These are phyloP conservation scores for Podospora pseudopauciseta DNA, from an alignment of 495 filamentous ascomycete genomes.

Conservation along the genomic window DNA sequence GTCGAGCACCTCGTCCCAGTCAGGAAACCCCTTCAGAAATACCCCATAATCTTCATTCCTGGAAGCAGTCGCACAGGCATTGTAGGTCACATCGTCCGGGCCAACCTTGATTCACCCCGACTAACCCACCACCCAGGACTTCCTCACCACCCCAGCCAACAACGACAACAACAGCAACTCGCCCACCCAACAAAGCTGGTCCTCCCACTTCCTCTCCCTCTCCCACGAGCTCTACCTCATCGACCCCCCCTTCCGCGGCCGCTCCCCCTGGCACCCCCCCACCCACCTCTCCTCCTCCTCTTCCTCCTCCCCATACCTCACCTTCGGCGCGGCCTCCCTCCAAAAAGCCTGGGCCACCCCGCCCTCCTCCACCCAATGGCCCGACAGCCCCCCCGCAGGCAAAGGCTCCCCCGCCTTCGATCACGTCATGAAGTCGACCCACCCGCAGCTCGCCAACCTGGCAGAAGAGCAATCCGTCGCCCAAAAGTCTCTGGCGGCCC, in stretches of 20 bases:
- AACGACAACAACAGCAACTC: neutral
- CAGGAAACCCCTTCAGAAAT: constrained; percentile 22
- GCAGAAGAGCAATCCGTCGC: constrained; percentile 41
- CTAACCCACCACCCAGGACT: constrained; percentile 33
- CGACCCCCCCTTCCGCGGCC: constrained; percentile 40
- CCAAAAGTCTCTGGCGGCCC: constrained; percentile 42
- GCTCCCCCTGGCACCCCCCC: constrained; percentile 30
- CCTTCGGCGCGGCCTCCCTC: constrained; percentile 36
- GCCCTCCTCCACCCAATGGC: constrained; percentile 51
- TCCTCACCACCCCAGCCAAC: constrained; percentile 34
- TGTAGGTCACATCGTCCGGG: constrained; percentile 25
- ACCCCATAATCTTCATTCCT: constrained; percentile 52
- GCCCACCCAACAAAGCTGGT: constrained; percentile 39
- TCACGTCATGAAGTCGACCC: constrained; percentile 46
- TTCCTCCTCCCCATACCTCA: constrained; percentile 24
- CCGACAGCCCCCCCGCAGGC: constrained; percentile 37
- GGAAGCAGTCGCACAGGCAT: constrained; percentile 48
- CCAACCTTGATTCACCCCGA: neutral
- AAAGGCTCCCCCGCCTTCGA: constrained; percentile 50
- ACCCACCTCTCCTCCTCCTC: constrained; percentile 24
- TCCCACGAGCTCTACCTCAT: constrained; percentile 47
- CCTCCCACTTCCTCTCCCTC: constrained; percentile 43
- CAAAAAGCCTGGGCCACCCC: constrained; percentile 26
- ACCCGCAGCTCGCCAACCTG: constrained; percentile 39
- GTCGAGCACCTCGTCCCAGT: constrained; percentile 51